Base-by-base conservation (phyloP, 148 eudicot genomes). In the Chenopodium formosanum region DNA sequence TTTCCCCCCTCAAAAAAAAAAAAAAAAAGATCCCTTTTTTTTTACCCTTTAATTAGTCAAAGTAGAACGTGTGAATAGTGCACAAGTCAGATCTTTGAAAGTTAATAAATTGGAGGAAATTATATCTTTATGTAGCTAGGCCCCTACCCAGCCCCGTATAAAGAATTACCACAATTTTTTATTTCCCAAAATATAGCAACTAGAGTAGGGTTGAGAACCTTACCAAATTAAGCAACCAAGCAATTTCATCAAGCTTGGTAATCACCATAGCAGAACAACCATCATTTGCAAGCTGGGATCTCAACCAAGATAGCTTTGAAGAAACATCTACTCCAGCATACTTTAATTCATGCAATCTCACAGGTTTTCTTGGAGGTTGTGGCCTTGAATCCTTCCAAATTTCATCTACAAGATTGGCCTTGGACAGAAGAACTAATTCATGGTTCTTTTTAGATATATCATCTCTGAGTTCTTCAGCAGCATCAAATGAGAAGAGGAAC, bases 211-310 rank as follows among this genome's bases (percentile, higher is more conserved):
- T 63, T 32, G 32, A 81, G 58, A 69, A 76, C 20, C 80, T 74
- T 88, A 96, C 99, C 95, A 97, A 88, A 88, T 97, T 97, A 78
- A 97, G 88, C 76, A 97, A 82, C 99, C 99, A 97, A 9, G 98
- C 97, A 79, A 97, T 84, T 84, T 97, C 99, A 78, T 97, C 99
- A 83, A 97, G 99, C 95, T 88, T 86, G 32, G 95, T 89, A 84
- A 94, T 85, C 77, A 94, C 89, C 82, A 97, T 89, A 27, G 95
- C 94, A 78, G 97, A 87, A 71, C 94, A 85, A 76, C 92, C 94
- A 81, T 86, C 92, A 85, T 84, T 82, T 68, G 78, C 80, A 64
- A 97, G 86, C 80, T 94, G 94, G 76, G 93, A 89, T 83, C 98
- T 89, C 85, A 97, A 87, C 78, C 89, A 90, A 80, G 92, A 84